Base-by-base conservation (phyloP, 257 asterid genomes). In the Scutellaria baicalensis region DNA sequence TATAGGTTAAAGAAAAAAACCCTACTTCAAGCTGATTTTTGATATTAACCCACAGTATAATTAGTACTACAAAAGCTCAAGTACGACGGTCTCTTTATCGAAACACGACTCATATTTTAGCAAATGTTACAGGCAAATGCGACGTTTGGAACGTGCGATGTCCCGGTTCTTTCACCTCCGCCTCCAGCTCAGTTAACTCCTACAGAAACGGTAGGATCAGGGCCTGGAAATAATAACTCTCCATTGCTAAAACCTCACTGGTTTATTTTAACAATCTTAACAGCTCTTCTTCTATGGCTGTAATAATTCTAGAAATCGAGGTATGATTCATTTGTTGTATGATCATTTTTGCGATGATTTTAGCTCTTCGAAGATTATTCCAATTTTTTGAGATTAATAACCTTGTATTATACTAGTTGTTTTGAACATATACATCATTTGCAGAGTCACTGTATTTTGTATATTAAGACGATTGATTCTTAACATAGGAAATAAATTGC, bases 161-260 rank as follows among this genome's bases (percentile, higher is more conserved):
- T 81, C 12, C 97, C 99, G 0, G 35, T 58, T 54, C 85, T 89
- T 40, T 66, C 97, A 7, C 97, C 97, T 21, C 99, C 99, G 9
- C 99, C 99, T 20, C 97, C 99, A 18, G 91, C 92, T 17, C 84
- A 38, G 52, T 31, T 56, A 47, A 7, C 91, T 1, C 78, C 86
- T 1, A 1, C 80, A 0, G 75, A 6, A 39, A 56, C 72, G 6
- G 36, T 68, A 8, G 40, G 69, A 10, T 31, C 65, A 16, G 69
- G 13, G 17, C 81, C 81, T n/a, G 39, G 61, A 23, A 83, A 61
- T 57, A 83, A 61, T 57, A 23, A 50, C 39, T 83, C 96, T 69
- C 58, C 43, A 8, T 70, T 74, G 45, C 80, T 60, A 27, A 27
- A 27, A 13, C 77, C 71, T 59, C 84, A 65, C 64, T 68, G 88